Base-by-base conservation (phyloP, 2,329 filamentous ascomycete species). In the Nothomitra cinnamomea region DNA sequence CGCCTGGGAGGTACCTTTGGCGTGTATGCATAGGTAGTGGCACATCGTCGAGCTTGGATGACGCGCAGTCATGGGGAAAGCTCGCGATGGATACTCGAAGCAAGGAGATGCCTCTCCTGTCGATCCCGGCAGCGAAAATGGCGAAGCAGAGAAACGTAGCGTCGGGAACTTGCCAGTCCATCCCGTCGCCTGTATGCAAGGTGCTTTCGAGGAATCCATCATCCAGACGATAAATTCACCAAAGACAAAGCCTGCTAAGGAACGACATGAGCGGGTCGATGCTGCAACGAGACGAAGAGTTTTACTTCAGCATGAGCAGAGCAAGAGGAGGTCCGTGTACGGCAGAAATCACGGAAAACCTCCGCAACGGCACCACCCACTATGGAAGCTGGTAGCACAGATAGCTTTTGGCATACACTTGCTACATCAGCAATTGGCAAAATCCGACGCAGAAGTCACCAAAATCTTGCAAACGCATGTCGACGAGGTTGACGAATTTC, bases 361-460 rank as follows among this genome's bases (percentile, higher is more conserved):
- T 0, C 80, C 80, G 43, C 86, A 92, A 64, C 78, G 79, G 61
- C 83, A 87, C 63, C 92, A 96, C 64, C 87, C 94, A 58, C 72
- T 96, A 56, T 83, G 83, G 72, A 95, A 95, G 69, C 78, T 95
- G 50, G 78, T 94, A 63, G 82, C 90, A 15, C 90, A 96, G 67
- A 89, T 96, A 60, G 83, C 87, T 1, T 96, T 96, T 66, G 90
- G 92, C 19, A 82, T 96, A 38, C 89, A 95, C 65, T 73, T 96
- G 45, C 70, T 96, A 55, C 79, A 94, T 54, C 82, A 89, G 61
- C 81, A 82, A 56, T 79, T 94, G 65, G 89, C 92, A 53, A 94
- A 90, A 67, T 94, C 87, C 60, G 85, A 94, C 59, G 75, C 80
- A 35, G 86, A 94, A 64, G 90, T 95, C 12, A 82, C 95, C 58